Evolutionary conservation across 2,329 filamentous ascomycete species (phyloP), one percentile per base, ranked within the genome.

Genomic region (Septoria petroselini): DNA sequence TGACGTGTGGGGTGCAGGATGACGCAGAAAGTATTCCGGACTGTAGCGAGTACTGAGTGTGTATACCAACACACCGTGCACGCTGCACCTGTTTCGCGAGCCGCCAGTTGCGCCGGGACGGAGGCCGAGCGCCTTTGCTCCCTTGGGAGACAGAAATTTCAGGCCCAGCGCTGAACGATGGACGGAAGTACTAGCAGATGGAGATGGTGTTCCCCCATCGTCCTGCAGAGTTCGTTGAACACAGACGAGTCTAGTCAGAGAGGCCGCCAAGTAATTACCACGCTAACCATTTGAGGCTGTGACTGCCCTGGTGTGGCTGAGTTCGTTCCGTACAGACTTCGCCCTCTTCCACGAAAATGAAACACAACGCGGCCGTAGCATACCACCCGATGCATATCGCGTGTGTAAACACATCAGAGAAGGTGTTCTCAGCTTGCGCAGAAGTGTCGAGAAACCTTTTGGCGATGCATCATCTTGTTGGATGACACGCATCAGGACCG

Each of bases 41-140:
- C n/a, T n/a, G n/a, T n/a, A n/a, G n/a, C n/a, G n/a, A n/a, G n/a
- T n/a, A n/a, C n/a, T n/a, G 21, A 19, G 41, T 43, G 41, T 43
- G 41, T 33, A 35, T 33, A 19, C 41, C 41, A 43, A 43, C 41
- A 43, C 9, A 29, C 41, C 41, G 41, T 43, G 41, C 41, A 27
- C 23, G n/a, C 30, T 34, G 27, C 41, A 14, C 14, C 41, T n/a
- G 41, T 43, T 43, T 33, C 41, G 41, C 41, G 27, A 43, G 41
- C 29, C 41, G 41, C 41, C 30, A 34, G 41, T 38, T 38, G n/a
- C 14, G 25, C n/a, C 18, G 27, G 40, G 12, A 38, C 4, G 12
- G 35, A 19, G 14, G 18, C 5, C 7, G 15, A 18, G 7, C 9
- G 9, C 8, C 14, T 11, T 15, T n/a, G 4, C 7, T 30, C 27